phyloP scores from a whole-genome alignment of 306 rosid genomes.

The Clitoria ternatea region DNA sequence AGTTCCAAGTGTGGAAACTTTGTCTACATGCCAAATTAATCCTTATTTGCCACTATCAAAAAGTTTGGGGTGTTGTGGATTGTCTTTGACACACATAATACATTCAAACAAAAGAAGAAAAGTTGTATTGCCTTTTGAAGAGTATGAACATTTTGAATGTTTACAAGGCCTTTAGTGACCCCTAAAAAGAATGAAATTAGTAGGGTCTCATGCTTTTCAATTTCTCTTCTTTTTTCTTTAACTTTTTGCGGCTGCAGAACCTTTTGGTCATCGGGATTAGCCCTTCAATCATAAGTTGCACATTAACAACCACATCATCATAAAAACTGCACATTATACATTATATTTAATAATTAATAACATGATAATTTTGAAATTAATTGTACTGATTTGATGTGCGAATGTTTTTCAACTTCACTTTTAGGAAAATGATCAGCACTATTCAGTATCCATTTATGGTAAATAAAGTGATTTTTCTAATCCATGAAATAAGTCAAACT shows the following conservation, averaged over 20 bases:
- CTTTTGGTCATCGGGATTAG: constrained; percentile 41
- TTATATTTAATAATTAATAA: neutral
- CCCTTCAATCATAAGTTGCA: constrained; percentile 23
- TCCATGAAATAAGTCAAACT: no score
- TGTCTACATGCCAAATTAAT: constrained; percentile 49
- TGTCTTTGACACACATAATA: constrained; percentile 12
- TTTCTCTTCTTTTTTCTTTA: neutral
- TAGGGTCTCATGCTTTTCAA: constrained; percentile 29
- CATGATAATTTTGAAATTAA: neutral
- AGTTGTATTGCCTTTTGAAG: constrained; percentile 35
- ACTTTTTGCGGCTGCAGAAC: constrained; percentile 6
- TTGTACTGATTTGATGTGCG: no score
- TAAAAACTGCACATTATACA: neutral
- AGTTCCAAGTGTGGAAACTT: constrained; percentile 56
- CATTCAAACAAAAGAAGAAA: constrained; percentile 10
- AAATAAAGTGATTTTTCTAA: no score
- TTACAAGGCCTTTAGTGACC: constrained; percentile 15
- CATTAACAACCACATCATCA: neutral
- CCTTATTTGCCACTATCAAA: neutral
- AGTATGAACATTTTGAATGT: constrained; percentile 31
- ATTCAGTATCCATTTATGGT: no score
- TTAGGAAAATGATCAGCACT: no score
- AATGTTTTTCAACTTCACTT: no score
- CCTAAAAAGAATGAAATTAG: constrained; percentile 46
- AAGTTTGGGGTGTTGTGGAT: constrained; percentile 14